These are phyloP conservation scores for Amoebophrya sp. DNA, from an alignment of 169 alveolate genomes.

Conservation along the genomic window DNA sequence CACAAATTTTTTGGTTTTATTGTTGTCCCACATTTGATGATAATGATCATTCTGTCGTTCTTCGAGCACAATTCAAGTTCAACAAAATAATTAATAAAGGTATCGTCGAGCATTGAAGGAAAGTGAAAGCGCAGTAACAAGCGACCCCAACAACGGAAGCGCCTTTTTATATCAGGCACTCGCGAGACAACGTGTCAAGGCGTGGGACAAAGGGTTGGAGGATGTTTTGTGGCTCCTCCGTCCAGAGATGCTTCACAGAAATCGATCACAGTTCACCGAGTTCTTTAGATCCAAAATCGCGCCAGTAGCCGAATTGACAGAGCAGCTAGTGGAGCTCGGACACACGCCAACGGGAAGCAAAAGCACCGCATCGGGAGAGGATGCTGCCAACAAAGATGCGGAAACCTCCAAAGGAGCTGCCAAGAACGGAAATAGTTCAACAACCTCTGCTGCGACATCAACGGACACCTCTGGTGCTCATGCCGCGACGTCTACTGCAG, in stretches of 20 bases:
- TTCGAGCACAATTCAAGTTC: not conserved
- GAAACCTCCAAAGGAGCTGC: too few species aligned
- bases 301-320: not conserved
- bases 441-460: not conserved
- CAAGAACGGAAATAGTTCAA: too few species aligned
- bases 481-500: too few species aligned
- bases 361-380: too few species aligned
- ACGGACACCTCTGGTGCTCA: too few species aligned
- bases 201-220: not conserved
- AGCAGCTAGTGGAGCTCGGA: too few species aligned
- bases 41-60: too few species aligned
- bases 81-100: not conserved
- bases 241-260: not conserved
- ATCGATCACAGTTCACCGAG: not conserved
- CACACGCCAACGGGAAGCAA: too few species aligned
- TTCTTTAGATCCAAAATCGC: not conserved
- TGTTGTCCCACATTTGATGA: not conserved
- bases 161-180: not conserved
- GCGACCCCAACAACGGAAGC: not conserved
- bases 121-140: not conserved
- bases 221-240: not conserved
- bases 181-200: not conserved
- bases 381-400: not conserved
- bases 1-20: not conserved
- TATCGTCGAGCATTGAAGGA: not conserved